Conservation (phyloP, 257 asterid genomes). For the Solanum corneliomulleri region DNA sequence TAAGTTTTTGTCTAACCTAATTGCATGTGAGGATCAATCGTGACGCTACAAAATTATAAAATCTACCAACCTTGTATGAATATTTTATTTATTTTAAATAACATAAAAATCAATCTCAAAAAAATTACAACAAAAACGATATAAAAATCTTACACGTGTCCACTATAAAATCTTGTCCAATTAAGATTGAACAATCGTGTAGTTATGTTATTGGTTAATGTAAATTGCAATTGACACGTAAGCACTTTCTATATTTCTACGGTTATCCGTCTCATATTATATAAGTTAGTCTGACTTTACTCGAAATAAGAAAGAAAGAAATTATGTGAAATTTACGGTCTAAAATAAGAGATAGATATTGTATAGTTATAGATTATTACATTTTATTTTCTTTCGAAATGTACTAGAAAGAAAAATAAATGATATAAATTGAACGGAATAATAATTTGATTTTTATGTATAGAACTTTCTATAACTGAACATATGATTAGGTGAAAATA, state of each 20-base stretch:
- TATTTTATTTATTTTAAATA: background rate
- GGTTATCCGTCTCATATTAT: no score
- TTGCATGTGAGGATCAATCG: background rate
- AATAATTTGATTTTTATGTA: background rate
- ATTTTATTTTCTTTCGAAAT: fast-evolving
- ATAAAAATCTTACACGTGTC: background rate
- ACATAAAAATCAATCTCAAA: background rate
- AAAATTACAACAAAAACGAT: background rate
- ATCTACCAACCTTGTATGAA: background rate
- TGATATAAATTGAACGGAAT: no score
- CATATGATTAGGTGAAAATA: background rate
- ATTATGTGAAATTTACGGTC: no score
- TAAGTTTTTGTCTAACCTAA: background rate
- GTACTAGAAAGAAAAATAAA: no score
- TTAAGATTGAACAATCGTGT: background rate
- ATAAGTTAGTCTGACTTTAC: no score
- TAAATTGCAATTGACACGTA: background rate
- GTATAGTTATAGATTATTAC: no score
- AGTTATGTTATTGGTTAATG: background rate
- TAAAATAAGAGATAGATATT: no score
- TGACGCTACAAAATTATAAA: background rate
- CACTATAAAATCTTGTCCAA: background rate
- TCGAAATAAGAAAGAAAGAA: no score
- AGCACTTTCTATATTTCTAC: background rate
- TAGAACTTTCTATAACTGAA: background rate